Percentiles rank a stretch among this genome's conserved stretches.
phyloP scores from a whole-genome alignment of 208 protist genomes.

The Lotmaria passim region DNA sequence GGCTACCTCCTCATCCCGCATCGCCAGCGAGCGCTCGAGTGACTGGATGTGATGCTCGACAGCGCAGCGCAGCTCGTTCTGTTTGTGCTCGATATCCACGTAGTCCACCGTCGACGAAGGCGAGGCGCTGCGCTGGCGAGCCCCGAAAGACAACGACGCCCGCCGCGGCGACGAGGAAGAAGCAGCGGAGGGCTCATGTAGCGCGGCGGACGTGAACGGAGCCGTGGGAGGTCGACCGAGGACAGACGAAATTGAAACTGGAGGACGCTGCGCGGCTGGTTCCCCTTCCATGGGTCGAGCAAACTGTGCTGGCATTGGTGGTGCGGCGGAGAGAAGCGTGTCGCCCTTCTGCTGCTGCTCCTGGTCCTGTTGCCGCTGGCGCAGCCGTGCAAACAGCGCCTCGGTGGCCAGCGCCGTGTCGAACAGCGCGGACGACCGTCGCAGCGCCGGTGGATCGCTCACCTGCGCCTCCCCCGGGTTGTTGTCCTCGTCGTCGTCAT shows the following conservation, averaged over 20 bases:
- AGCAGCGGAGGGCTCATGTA: slow-evolving; percentile 9
- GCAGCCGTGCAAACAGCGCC: slow-evolving; percentile 25
- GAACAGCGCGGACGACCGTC: slow-evolving; percentile 27
- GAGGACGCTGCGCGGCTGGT: slow-evolving; percentile 4
- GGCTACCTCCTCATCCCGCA: slow-evolving; percentile 73
- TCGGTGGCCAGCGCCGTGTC: slow-evolving; percentile 29
- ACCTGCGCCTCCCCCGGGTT: not conserved
- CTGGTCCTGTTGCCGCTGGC: slow-evolving; percentile 6
- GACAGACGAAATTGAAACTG: slow-evolving; percentile 26
- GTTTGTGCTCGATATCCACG: slow-evolving; percentile 83
- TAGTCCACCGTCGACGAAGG: slow-evolving; percentile 55
- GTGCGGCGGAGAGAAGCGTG: too few relatives aligned
- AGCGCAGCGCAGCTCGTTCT: slow-evolving; percentile 78
- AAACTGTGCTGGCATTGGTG: not conserved
- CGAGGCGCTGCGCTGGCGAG: slow-evolving; percentile 18
- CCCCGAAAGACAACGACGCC: slow-evolving; percentile 5
- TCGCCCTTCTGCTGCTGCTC: not conserved
- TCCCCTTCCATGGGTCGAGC: not conserved
- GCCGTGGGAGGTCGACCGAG: slow-evolving; percentile 35
- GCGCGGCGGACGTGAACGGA: not conserved
- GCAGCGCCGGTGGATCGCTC: slow-evolving; percentile 21
- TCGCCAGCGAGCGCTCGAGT: slow-evolving; percentile 62
- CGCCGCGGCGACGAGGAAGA: slow-evolving; percentile 15
- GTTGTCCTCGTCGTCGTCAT: not conserved
- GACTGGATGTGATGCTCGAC: slow-evolving; percentile 76